phyloP scores from a whole-genome alignment of 129 eudicot species.

The Silybum marianum region DNA sequence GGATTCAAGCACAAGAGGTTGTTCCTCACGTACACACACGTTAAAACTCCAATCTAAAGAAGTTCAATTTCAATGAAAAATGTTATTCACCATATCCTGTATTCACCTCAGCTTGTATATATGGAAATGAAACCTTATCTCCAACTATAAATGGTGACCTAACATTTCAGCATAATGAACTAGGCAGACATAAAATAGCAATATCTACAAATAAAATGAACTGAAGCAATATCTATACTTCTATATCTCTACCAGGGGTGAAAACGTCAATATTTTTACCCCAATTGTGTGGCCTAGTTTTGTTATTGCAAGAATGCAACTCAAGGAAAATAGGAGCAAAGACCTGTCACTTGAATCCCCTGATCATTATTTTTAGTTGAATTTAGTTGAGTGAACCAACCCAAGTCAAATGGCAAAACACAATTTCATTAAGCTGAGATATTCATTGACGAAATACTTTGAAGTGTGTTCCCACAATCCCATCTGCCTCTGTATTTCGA shows the following conservation, averaged over 20 bases:
- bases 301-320: constrained; percentile 76
- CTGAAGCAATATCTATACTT: neutral
- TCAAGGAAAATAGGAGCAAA: constrained; percentile 80
- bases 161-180: neutral
- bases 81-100: neutral
- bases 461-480: constrained; percentile 11
- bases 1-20: neutral
- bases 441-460: neutral
- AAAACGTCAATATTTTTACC: constrained; percentile 49
- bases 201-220: neutral
- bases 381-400: neutral
- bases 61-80: neutral
- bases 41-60: neutral
- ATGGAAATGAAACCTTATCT: neutral
- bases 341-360: constrained; percentile 79
- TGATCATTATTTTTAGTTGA: neutral
- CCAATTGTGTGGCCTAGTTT: constrained; percentile 97
- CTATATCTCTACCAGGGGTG: neutral
- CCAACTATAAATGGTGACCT: neutral
- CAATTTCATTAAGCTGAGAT: constrained; percentile 1
- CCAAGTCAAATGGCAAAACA: neutral
- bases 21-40: constrained; percentile 1
- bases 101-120: neutral
- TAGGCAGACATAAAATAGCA: neutral
- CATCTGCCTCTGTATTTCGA: neutral